Evolutionary conservation across 2,329 filamentous ascomycete species (phyloP), one percentile per base, ranked within the genome.

Genomic region (Penicillium sp.): DNA sequence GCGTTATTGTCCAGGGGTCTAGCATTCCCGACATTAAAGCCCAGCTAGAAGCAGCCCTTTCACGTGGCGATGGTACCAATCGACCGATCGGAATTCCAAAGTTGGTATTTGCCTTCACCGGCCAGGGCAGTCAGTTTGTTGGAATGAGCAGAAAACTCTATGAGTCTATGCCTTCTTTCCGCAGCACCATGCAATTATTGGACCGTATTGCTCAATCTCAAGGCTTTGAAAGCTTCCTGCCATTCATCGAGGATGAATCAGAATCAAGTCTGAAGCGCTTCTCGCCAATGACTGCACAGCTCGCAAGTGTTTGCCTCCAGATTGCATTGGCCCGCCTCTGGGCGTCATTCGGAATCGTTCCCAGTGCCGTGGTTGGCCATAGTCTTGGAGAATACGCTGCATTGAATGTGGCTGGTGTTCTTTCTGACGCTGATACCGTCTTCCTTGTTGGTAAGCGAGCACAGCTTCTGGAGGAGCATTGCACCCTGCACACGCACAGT

Each of bases 21-120:
- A 55, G 13, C 16, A 55, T 56, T 8, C 22, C 30, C 35, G n/a
- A 33, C 19, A 33, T 45, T 33, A 19, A 48, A 3, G 4, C 11
- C 2, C 35, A 33, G 10, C 19, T 52, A 2, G 10, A 37, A 13
- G 49, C 19, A 8, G 49, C 49, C 7, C 33, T 38, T 1, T 33
- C 49, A 1, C 28, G 49, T 14, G 33, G 28, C 4, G 33, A 52
- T n/a, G 33, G 48, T 13, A 22, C 28, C 8, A 37, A 38, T n/a
- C 33, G 49, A 8, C 33, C 49, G 3, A 37, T 16, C 2, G 22
- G 13, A 10, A 19, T 28, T 10, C 46, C 48, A 5, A 51, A 30
- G 1, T 30, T 60, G 1, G 22, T 33, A 3, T 63, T 60, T 38
- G 38, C 55, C 19, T 63, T 63, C 33, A 57, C 61, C 5, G 61